Percentiles rank a stretch among this genome's conserved stretches.
Conservation (phyloP, 1,284 basidiomycete species). For the Cryptococcus wingfieldii region DNA sequence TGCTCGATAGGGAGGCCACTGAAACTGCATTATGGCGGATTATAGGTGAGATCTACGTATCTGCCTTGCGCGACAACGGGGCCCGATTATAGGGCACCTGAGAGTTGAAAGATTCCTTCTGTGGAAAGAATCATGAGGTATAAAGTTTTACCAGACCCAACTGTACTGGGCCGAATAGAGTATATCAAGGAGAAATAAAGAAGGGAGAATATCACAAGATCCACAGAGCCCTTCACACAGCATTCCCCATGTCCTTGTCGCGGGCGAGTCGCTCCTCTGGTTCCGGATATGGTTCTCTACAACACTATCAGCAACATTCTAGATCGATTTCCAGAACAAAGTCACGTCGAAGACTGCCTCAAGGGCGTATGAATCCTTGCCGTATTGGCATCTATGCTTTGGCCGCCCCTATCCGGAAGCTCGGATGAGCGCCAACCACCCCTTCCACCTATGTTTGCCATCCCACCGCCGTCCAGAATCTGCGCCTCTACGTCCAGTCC, state of each 20-base stretch:
- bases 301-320: neutral
- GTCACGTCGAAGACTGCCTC: conserved; percentile 19
- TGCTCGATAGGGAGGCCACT: no score
- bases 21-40: neutral
- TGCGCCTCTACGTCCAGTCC: conserved; percentile 47
- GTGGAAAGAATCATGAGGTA: no score
- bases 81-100: neutral
- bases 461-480: conserved; percentile 48
- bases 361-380: conserved; percentile 14
- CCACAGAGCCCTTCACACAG: neutral
- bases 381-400: conserved; percentile 7
- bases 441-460: conserved; percentile 37
- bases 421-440: conserved; percentile 15
- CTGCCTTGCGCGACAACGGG: neutral
- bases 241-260: conserved; percentile 3
- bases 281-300: neutral
- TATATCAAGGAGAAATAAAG: neutral
- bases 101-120: neutral
- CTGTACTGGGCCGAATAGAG: no score
- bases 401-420: conserved; percentile 4
- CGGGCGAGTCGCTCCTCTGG: no score
- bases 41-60: neutral
- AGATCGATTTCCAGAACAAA: neutral
- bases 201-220: neutral
- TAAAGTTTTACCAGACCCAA: no score